These are phyloP conservation scores for Sicyos edulis DNA, from an alignment of 306 rosid genomes.

Conservation along the genomic window DNA sequence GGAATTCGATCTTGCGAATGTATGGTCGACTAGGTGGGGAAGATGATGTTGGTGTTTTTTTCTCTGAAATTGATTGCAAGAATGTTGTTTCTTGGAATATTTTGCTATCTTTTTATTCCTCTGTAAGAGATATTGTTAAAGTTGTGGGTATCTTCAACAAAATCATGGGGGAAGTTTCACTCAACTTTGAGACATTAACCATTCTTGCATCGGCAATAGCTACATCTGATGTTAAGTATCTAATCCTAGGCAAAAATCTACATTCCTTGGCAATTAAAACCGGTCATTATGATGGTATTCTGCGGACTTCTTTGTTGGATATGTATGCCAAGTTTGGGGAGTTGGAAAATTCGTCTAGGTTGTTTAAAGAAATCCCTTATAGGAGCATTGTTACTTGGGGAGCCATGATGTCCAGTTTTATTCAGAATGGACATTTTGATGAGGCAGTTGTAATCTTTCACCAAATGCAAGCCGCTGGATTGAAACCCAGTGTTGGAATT, in stretches of 20 bases:
- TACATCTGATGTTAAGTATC: constrained; percentile 25
- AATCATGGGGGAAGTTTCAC: constrained; percentile 27
- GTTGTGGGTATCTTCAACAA: constrained; percentile 28
- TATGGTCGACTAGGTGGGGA: constrained; percentile 30
- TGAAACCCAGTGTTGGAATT: constrained; percentile 29
- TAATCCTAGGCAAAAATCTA: constrained; percentile 35
- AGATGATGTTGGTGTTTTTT: constrained; percentile 34
- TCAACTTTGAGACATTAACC: constrained; percentile 35
- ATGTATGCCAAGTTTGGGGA: constrained; percentile 42
- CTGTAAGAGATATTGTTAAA: constrained; percentile 27
- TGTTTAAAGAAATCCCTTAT: constrained; percentile 31
- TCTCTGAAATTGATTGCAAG: constrained; percentile 29
- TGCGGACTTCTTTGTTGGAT: constrained; percentile 44
- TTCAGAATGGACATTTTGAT: constrained; percentile 39
- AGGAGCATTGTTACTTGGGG: constrained; percentile 38
- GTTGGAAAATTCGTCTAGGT: constrained; percentile 29
- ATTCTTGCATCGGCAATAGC: constrained; percentile 39
- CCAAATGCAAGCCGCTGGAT: constrained; percentile 37
- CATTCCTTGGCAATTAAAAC: constrained; percentile 37
- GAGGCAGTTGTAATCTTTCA: constrained; percentile 37
- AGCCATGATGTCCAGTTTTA: constrained; percentile 50
- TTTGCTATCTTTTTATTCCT: constrained; percentile 35
- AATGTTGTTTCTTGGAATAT: constrained; percentile 46
- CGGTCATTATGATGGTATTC: constrained; percentile 43
- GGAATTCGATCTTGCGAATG: constrained; percentile 43